phyloP scores from a whole-genome alignment of 352 stramenopile species.

The Pythium phragmitis region DNA sequence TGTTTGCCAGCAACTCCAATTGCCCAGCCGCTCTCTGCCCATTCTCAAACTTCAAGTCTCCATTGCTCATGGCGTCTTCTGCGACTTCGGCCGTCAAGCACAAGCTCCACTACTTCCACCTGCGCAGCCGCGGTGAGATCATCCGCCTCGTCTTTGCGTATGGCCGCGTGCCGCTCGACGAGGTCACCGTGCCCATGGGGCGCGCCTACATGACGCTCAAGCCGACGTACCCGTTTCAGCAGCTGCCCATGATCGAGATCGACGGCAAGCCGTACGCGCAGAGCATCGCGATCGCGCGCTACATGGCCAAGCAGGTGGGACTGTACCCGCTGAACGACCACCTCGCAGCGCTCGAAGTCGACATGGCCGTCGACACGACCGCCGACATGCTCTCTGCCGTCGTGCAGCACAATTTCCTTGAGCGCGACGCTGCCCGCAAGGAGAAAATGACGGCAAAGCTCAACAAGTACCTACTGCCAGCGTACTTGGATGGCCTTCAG shows the following conservation, averaged over 20 bases:
- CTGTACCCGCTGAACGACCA: constrained; percentile 35
- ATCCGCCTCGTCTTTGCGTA: constrained; percentile 41
- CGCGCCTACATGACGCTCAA: constrained; percentile 34
- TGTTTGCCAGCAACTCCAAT: neutral
- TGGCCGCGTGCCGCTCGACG: constrained; percentile 38
- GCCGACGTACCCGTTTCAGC: constrained; percentile 37
- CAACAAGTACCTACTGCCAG: constrained; percentile 34
- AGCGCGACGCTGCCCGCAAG: constrained; percentile 29
- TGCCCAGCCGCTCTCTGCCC: neutral
- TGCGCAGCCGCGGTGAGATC: constrained; percentile 44
- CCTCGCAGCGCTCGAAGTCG: constrained; percentile 33
- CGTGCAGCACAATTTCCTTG: constrained; percentile 29
- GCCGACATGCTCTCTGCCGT: constrained; percentile 30
- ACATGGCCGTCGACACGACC: constrained; percentile 36
- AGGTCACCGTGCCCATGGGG: constrained; percentile 33
- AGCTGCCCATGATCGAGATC: constrained; percentile 49
- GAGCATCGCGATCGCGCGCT: constrained; percentile 41
- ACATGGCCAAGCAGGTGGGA: constrained; percentile 37
- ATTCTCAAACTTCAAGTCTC: neutral
- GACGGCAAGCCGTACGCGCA: constrained; percentile 35
- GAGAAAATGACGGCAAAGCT: constrained; percentile 30
- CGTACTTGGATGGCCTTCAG: constrained; percentile 28
- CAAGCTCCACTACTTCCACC: constrained; percentile 44
- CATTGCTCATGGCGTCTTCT: neutral
- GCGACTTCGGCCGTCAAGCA: constrained; percentile 3